These are phyloP conservation scores for Aspergillus calidoustus DNA, from an alignment of 2,329 filamentous ascomycete genomes.

Conservation along the genomic window DNA sequence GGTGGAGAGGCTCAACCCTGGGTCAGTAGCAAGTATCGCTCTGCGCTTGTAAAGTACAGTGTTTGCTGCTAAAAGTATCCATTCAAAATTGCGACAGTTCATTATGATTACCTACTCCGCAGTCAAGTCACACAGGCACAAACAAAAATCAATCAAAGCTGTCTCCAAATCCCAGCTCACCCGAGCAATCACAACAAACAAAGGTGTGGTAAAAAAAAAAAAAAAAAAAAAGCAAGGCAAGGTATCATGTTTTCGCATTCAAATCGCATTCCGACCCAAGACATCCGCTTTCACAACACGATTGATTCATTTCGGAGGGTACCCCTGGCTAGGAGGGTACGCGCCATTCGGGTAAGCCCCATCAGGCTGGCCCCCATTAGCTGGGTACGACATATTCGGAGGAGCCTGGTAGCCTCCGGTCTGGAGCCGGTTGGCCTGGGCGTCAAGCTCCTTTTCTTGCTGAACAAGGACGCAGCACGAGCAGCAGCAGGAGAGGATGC, in stretches of 20 bases:
- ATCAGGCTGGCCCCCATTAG: not conserved
- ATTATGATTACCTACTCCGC: not conserved
- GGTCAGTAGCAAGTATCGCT: no score
- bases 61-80: no score
- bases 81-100: no score
- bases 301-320: not conserved
- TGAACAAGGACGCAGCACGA: slow-evolving; percentile 62
- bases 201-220: not conserved
- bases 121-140: not conserved
- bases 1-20: no score
- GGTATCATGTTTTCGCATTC: not conserved
- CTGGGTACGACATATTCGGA: slow-evolving; percentile 27
- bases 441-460: slow-evolving; percentile 59
- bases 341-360: not conserved
- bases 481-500: slow-evolving; percentile 60
- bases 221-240: not conserved
- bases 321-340: not conserved
- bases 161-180: not conserved
- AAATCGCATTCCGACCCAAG: not conserved
- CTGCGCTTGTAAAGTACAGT: no score
- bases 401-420: slow-evolving; percentile 31
- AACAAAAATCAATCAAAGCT: not conserved
- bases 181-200: not conserved
- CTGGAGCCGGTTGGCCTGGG: slow-evolving; percentile 21
- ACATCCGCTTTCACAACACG: not conserved